Evolutionary conservation across 2,329 filamentous ascomycete species (phyloP).

Genomic region (Emericellopsis cladophorae): DNA sequence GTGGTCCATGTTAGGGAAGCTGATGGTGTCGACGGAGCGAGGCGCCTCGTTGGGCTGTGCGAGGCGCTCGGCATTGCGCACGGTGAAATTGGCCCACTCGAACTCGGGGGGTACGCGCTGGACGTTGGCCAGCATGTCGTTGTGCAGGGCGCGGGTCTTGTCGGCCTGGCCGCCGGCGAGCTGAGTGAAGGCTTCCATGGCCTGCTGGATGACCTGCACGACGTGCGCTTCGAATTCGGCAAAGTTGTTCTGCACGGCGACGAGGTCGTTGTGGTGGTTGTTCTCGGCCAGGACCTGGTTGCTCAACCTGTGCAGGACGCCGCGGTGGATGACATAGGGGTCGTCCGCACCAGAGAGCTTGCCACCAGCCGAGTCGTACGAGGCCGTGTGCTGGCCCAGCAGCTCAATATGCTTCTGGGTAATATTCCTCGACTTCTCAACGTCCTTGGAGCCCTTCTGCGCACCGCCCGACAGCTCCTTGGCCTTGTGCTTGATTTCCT

Average conservation of each 20-base stretch:
- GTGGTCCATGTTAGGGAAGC: constrained; percentile 85
- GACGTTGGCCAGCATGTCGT: constrained; percentile 65
- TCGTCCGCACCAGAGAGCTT: constrained; percentile 63
- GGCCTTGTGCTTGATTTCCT: constrained; percentile 91
- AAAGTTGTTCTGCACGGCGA: constrained; percentile 87
- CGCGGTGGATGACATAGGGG: constrained; percentile 76
- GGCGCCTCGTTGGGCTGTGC: constrained; percentile 67
- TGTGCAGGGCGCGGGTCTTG: constrained; percentile 67
- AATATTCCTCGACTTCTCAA: constrained; percentile 72
- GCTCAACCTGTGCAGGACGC: constrained; percentile 71
- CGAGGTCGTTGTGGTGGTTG: constrained; percentile 83
- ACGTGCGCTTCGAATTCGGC: constrained; percentile 78
- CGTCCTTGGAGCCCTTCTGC: constrained; percentile 74
- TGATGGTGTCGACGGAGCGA: constrained; percentile 59
- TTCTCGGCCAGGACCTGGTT: constrained; percentile 93
- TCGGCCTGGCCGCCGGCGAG: constrained; percentile 71
- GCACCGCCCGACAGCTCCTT: constrained; percentile 80
- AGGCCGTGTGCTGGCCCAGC: constrained; percentile 72
- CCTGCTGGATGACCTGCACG: constrained; percentile 68
- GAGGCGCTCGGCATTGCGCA: constrained; percentile 58
- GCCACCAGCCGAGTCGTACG: constrained; percentile 63
- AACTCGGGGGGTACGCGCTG: constrained; percentile 74
- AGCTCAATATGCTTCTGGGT: constrained; percentile 97
- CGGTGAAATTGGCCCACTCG: constrained; percentile 80
- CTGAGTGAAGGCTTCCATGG: constrained; percentile 72